A percentile compares a stretch with the other conserved stretches of the same genome.
These are phyloP conservation scores for Talaromyces sp. DNA, from an alignment of 2,329 filamentous ascomycete species.

Conservation along the genomic window DNA sequence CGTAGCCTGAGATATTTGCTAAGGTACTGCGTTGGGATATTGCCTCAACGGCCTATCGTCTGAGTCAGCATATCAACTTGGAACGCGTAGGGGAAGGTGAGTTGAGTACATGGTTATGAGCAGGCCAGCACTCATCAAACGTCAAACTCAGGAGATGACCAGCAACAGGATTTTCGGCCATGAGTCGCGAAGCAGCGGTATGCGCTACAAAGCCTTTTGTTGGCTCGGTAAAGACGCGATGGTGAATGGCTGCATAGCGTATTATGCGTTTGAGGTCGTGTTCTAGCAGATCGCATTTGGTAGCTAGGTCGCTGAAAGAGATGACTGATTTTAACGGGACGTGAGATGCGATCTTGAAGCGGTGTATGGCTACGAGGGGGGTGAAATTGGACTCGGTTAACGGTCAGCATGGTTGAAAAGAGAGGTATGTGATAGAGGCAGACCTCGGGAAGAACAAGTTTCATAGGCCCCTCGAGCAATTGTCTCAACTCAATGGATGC, in stretches of 20 bases:
- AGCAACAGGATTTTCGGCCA: slow-evolving; percentile 12
- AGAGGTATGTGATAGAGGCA: not conserved
- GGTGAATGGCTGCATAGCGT: slow-evolving; percentile 16
- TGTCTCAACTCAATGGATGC: slow-evolving; percentile 16
- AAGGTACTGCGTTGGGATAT: slow-evolving; percentile 10
- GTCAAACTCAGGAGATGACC: slow-evolving; percentile 13
- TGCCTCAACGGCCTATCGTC: slow-evolving; percentile 12
- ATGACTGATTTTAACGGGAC: slow-evolving; percentile 1
- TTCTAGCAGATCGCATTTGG: slow-evolving; percentile 9
- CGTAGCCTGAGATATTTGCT: slow-evolving; percentile 17
- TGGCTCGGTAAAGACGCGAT: slow-evolving; percentile 18
- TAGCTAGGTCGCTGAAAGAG: slow-evolving; percentile 15
- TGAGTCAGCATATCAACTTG: not conserved
- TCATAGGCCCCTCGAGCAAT: slow-evolving; percentile 16
- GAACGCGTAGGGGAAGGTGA: not conserved
- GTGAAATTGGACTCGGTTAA: slow-evolving; percentile 5
- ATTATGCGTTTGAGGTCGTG: slow-evolving; percentile 18
- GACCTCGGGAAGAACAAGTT: slow-evolving; percentile 15
- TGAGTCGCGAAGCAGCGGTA: slow-evolving; percentile 17
- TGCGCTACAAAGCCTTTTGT: slow-evolving; percentile 18
- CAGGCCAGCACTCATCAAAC: slow-evolving; percentile 18
- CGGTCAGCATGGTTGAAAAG: not conserved
- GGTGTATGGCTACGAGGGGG: slow-evolving; percentile 17
- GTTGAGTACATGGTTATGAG: slow-evolving; percentile 7
- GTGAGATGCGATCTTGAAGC: slow-evolving; percentile 16